These are phyloP conservation scores for Nitzschia sp. DNA, from an alignment of 108 stramenopile species.

Conservation along the genomic window DNA sequence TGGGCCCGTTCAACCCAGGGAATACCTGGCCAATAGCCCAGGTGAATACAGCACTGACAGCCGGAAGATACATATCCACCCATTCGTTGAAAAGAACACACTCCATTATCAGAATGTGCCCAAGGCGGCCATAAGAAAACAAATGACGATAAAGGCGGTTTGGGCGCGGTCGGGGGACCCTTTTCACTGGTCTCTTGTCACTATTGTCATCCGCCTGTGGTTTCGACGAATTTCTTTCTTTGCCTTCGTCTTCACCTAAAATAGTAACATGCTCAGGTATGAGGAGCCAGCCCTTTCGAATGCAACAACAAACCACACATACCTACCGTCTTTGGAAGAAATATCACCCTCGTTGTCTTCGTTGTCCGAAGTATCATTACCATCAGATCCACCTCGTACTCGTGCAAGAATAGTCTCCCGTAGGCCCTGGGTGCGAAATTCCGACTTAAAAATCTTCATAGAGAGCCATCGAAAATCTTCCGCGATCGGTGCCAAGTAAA, in stretches of 20 bases:
- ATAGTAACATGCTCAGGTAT: no score
- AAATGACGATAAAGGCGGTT: constrained; percentile 76
- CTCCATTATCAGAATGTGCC: constrained; percentile 60
- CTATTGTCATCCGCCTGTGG: not conserved
- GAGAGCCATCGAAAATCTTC: constrained; percentile 13
- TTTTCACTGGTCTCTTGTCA: constrained; percentile 4
- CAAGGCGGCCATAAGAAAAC: constrained; percentile 52
- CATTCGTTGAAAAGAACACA: constrained; percentile 54
- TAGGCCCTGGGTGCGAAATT: not conserved
- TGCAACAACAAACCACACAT: no score
- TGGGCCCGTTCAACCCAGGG: not conserved
- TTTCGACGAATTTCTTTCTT: not conserved
- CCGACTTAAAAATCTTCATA: not conserved
- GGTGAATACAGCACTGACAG: constrained; percentile 24
- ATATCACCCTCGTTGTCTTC: not conserved
- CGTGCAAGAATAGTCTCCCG: not conserved
- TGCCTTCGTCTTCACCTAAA: no score
- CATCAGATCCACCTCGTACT: constrained; percentile 3
- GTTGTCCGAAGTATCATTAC: not conserved
- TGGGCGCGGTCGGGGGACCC: constrained; percentile 26
- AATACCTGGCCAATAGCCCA: constrained; percentile 27
- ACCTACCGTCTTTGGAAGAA: not conserved
- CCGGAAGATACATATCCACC: constrained; percentile 57
- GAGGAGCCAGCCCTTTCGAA: no score
- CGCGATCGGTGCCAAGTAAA: constrained; percentile 22